Evolutionary conservation across 1,284 basidiomycete species (phyloP).

Genomic region (Irpex sp.): DNA sequence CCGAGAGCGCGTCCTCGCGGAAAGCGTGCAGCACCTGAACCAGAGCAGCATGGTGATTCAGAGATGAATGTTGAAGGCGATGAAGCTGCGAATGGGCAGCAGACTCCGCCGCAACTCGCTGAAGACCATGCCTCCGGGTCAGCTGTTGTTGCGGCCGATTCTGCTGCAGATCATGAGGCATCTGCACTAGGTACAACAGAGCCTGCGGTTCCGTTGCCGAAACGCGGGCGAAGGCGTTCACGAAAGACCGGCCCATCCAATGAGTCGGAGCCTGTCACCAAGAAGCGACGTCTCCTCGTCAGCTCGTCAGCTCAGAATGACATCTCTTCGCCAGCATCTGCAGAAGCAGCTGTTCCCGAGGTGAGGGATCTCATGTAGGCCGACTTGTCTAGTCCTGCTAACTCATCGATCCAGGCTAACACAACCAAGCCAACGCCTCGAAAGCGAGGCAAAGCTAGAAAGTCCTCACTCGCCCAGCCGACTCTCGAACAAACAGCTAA

Average conservation of each 20-base stretch:
- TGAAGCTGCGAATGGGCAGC: not conserved
- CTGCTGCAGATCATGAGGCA: not conserved
- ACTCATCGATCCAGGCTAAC: not conserved
- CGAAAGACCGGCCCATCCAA: not conserved
- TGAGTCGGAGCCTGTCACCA: slow-evolving; percentile 1
- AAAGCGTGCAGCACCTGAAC: slow-evolving; percentile 6
- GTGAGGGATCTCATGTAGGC: not conserved
- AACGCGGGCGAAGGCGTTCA: not conserved
- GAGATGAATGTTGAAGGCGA: not conserved
- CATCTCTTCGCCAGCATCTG: too few species aligned
- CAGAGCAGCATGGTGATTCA: not conserved
- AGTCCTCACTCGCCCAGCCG: not conserved
- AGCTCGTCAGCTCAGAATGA: not conserved
- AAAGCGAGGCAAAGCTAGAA: not conserved
- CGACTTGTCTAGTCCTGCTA: not conserved
- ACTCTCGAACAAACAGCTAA: too few species aligned
- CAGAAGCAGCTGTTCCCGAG: not conserved
- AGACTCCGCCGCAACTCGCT: not conserved
- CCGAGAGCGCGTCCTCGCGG: slow-evolving; percentile 13
- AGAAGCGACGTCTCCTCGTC: slow-evolving; percentile 7
- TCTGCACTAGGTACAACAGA: not conserved
- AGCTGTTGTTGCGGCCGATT: not conserved
- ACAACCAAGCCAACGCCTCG: not conserved
- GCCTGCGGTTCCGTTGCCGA: not conserved
- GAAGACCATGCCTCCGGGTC: not conserved